Conservation (phyloP, 2,329 filamentous ascomycete species). For the Ophiocordyceps robertsii region DNA sequence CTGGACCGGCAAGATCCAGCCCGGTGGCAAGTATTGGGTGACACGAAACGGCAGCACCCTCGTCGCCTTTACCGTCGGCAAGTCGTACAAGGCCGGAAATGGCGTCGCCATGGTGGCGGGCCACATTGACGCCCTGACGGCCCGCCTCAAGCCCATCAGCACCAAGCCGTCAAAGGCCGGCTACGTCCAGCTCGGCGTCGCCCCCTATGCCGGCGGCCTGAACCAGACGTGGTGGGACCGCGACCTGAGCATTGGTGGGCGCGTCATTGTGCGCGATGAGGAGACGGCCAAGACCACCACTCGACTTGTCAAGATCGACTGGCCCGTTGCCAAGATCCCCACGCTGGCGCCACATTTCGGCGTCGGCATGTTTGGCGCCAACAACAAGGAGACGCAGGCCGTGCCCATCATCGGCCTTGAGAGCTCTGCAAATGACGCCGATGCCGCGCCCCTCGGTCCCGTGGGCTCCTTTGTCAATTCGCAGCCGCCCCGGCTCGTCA, state of each 20-base stretch:
- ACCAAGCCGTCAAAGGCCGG: constrained; percentile 73
- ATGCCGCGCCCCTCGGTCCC: constrained; percentile 37
- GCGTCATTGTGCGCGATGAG: constrained; percentile 69
- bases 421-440: constrained; percentile 38
- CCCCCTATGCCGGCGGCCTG: constrained; percentile 79
- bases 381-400: constrained; percentile 85
- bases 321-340: constrained; percentile 87
- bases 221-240: constrained; percentile 96
- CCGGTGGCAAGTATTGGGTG: constrained; percentile 79
- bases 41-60: constrained; percentile 76
- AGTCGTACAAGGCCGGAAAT: constrained; percentile 69
- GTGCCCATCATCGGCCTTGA: constrained; percentile 90
- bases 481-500: constrained; percentile 75
- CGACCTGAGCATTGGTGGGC: constrained; percentile 79
- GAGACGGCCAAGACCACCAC: constrained; percentile 61
- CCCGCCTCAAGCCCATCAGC: constrained; percentile 82
- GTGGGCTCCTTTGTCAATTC: constrained; percentile 63
- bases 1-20: constrained; percentile 60
- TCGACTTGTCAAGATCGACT: constrained; percentile 80
- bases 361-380: constrained; percentile 49
- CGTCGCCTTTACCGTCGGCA: constrained; percentile 75
- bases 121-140: constrained; percentile 85
- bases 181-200: constrained; percentile 79
- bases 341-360: constrained; percentile 93
- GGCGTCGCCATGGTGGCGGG: constrained; percentile 81